Conservation (phyloP, 805 yeast species). For the Nakazawaea wyomingensis region DNA sequence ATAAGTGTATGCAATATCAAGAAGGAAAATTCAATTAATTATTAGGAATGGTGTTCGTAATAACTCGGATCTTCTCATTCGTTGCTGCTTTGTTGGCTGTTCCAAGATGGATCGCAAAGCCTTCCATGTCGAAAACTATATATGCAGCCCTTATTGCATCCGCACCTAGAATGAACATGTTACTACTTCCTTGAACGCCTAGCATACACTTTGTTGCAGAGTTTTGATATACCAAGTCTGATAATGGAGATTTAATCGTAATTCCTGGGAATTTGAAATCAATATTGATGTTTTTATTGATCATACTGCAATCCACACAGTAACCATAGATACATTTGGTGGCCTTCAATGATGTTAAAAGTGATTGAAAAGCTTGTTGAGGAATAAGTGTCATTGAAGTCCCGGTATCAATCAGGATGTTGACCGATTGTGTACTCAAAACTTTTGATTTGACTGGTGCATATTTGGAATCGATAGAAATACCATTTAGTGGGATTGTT, state of each 20-base stretch:
- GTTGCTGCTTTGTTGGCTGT: constrained; percentile 27
- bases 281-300: neutral
- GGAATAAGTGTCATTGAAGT: constrained; percentile 9
- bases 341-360: constrained; percentile 4
- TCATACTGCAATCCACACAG: constrained; percentile 8
- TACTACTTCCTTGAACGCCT: constrained; percentile 1
- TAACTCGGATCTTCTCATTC: constrained; percentile 25
- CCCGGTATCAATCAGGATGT: constrained; percentile 10
- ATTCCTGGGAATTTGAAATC: constrained; percentile 3
- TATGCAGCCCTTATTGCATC: constrained; percentile 56
- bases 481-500: neutral
- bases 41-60: constrained; percentile 1
- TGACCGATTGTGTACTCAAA: neutral
- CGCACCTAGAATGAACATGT: constrained; percentile 48
- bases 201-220: constrained; percentile 6
- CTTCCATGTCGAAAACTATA: constrained; percentile 56
- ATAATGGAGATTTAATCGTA: constrained; percentile 4
- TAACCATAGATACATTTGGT: constrained; percentile 1
- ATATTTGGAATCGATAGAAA: constrained; percentile 3
- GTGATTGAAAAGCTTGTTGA: neutral
- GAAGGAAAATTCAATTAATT: neutral
- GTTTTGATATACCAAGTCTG: constrained; percentile 9
- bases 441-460: neutral
- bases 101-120: constrained; percentile 47
- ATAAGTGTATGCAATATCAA: no score